These are phyloP conservation scores for Yueomyces sp. DNA, from an alignment of 805 yeast genomes.

Conservation along the genomic window DNA sequence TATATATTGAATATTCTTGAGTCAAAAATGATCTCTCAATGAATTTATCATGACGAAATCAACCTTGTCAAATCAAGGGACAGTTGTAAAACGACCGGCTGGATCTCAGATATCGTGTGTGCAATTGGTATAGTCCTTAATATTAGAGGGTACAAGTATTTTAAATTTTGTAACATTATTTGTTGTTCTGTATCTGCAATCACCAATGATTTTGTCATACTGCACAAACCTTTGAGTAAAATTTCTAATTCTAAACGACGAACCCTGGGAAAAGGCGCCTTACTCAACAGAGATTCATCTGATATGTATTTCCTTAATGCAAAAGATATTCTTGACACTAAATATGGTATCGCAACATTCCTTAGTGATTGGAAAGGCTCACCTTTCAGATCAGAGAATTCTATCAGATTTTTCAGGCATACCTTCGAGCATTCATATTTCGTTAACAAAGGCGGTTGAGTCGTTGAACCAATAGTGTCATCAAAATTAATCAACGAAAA, in stretches of 20 bases:
- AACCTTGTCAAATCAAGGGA: conserved; percentile 18
- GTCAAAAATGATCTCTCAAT: too few species aligned
- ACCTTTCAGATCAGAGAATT: conserved; percentile 23
- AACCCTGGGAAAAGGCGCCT: conserved; percentile 51
- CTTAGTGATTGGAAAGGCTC: conserved; percentile 10
- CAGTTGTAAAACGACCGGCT: conserved; percentile 15
- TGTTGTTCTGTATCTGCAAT: neutral
- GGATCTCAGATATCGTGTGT: conserved; percentile 20
- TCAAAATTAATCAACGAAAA: conserved; percentile 32
- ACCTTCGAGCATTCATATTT: conserved; percentile 37
- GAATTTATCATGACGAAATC: conserved; percentile 1
- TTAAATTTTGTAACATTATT: conserved; percentile 6
- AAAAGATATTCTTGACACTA: conserved; percentile 46
- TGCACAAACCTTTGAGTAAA: conserved; percentile 32
- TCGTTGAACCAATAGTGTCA: conserved; percentile 51
- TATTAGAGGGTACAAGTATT: conserved; percentile 18
- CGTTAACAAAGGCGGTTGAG: conserved; percentile 29
- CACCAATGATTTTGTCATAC: conserved; percentile 10
- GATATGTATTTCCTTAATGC: conserved; percentile 50
- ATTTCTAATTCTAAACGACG: conserved; percentile 49
- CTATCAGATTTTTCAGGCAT: conserved; percentile 43
- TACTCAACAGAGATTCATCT: conserved; percentile 44
- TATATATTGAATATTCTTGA: too few species aligned
- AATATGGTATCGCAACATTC: conserved; percentile 29
- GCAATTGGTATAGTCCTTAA: conserved; percentile 23